phyloP scores from a whole-genome alignment of 257 asterid species.

The Jacaranda mimosifolia region DNA sequence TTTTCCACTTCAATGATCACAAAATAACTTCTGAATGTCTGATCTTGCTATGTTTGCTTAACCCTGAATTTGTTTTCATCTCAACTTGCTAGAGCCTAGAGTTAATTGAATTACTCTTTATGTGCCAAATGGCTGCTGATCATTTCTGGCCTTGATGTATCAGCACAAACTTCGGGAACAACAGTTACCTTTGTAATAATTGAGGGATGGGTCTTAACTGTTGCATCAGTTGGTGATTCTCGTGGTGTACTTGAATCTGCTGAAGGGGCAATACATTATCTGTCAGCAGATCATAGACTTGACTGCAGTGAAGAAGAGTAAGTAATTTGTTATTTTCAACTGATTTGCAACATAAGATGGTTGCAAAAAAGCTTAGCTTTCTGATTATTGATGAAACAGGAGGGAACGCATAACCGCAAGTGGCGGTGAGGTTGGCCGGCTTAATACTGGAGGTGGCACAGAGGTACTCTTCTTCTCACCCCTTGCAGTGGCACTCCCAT shows the following conservation, averaged over 20 bases:
- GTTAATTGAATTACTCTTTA: too few species aligned
- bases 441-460: slow-evolving; percentile 98
- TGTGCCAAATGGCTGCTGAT: neutral
- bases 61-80: too few species aligned
- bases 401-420: slow-evolving; percentile 90
- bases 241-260: slow-evolving; percentile 93
- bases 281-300: slow-evolving; percentile 98
- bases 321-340: slow-evolving; percentile 40
- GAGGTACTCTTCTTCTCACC: slow-evolving; percentile 60
- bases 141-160: slow-evolving; percentile 36
- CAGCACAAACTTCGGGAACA: slow-evolving; percentile 96
- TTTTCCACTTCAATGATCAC: too few species aligned
- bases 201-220: slow-evolving; percentile 94
- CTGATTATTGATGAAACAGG: slow-evolving; percentile 57
- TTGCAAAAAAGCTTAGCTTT: slow-evolving; percentile 21
- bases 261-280: slow-evolving; percentile 82
- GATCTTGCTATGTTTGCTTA: too few species aligned
- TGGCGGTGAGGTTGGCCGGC: slow-evolving; percentile 98
- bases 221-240: slow-evolving; percentile 99
- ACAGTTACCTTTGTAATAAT: slow-evolving; percentile 94
- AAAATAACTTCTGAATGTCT: too few species aligned
- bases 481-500: slow-evolving; percentile 3
- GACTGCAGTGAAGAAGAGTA: slow-evolving; percentile 96
- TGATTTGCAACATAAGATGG: neutral
- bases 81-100: too few species aligned